phyloP scores from a whole-genome alignment of 345 rosid genomes.

The Camelina laxa region DNA sequence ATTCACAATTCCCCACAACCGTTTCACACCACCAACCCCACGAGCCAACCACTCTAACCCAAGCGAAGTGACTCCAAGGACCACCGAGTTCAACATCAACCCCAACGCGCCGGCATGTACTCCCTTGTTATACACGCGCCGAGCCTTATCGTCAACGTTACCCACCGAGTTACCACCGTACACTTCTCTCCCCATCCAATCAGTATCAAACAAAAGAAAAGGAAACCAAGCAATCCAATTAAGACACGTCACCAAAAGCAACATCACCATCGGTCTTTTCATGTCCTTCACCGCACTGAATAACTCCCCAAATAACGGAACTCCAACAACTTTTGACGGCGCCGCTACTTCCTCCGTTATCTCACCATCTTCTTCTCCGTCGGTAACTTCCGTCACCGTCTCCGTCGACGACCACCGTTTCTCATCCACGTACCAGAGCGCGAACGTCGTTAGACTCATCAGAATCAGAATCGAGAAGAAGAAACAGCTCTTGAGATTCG shows the following conservation, averaged over 20 bases:
- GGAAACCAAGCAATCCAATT: slow-evolving; percentile 97
- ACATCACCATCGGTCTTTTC: slow-evolving; percentile 63
- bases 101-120: slow-evolving; percentile 82
- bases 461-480: slow-evolving; percentile 62
- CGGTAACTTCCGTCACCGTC: slow-evolving; percentile 10
- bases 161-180: slow-evolving; percentile 71
- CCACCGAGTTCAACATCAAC: slow-evolving; percentile 67
- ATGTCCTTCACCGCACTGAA: slow-evolving; percentile 52
- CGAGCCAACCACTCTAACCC: slow-evolving; percentile 51
- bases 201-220: slow-evolving; percentile 77
- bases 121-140: slow-evolving; percentile 55
- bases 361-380: neutral
- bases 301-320: slow-evolving; percentile 49
- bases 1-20: slow-evolving; percentile 72
- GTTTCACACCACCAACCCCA: slow-evolving; percentile 52
- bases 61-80: slow-evolving; percentile 61
- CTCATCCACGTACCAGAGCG: slow-evolving; percentile 55
- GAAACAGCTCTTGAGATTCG: slow-evolving; percentile 81
- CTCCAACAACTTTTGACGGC: neutral
- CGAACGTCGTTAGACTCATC: slow-evolving; percentile 40
- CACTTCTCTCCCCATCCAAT: slow-evolving; percentile 91
- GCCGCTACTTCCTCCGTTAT: slow-evolving; percentile 38
- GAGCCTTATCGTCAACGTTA: neutral
- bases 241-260: slow-evolving; percentile 68
- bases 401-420: slow-evolving; percentile 43